Conservation (phyloP, 495 filamentous ascomycete species). For the Lophiostoma macrostomum region DNA sequence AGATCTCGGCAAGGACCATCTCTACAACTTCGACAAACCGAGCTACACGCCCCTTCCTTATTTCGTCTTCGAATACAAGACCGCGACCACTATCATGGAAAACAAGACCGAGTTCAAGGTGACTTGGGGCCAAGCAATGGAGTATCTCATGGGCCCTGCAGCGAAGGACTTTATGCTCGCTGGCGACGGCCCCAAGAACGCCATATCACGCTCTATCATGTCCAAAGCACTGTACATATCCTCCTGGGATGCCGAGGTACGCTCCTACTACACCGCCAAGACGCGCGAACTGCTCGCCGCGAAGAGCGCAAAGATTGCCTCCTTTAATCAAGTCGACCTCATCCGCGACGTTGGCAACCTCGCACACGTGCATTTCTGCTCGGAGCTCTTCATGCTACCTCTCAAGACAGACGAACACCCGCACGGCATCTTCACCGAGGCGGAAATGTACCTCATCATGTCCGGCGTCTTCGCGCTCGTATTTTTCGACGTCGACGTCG, state of each 20-base stretch:
- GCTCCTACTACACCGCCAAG: constrained; percentile 52
- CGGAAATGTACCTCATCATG: constrained; percentile 59
- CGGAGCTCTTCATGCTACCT: constrained; percentile 62
- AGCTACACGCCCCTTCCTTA: constrained; percentile 36
- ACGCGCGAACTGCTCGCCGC: constrained; percentile 51
- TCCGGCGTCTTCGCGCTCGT: constrained; percentile 59
- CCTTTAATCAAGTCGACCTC: constrained; percentile 59
- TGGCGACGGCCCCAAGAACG: constrained; percentile 50
- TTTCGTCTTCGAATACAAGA: constrained; percentile 51
- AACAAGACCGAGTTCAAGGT: constrained; percentile 55
- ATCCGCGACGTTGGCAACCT: constrained; percentile 62
- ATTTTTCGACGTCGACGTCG: constrained; percentile 65
- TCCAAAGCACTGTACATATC: constrained; percentile 48
- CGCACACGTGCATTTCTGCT: constrained; percentile 57
- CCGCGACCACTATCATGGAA: constrained; percentile 47
- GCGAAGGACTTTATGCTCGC: constrained; percentile 56
- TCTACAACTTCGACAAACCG: constrained; percentile 54
- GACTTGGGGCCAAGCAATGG: constrained; percentile 54
- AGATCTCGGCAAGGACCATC: constrained; percentile 44
- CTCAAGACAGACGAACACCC: constrained; percentile 61
- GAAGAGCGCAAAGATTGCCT: constrained; percentile 51
- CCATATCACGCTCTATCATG: constrained; percentile 49
- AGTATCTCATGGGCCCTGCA: constrained; percentile 46
- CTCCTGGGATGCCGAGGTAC: constrained; percentile 52
- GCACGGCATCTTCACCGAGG: constrained; percentile 53